Evolutionary conservation across 768 basidiomycete species (phyloP), one percentile per base, ranked within the genome.

Genomic region (Calocera cornea): DNA sequence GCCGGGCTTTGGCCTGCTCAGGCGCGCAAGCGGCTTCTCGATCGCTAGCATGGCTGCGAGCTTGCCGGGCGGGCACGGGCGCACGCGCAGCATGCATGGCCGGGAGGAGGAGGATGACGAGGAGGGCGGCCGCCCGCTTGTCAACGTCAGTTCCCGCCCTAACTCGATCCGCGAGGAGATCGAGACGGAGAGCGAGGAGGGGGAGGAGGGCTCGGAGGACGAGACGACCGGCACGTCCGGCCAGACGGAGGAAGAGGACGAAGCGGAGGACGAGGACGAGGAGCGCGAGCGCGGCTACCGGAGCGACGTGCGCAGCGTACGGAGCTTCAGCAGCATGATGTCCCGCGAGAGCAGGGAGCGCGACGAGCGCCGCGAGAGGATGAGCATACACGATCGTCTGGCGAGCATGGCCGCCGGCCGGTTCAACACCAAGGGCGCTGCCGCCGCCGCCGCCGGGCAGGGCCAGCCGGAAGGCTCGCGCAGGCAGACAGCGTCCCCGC

Each of bases 321-420:
- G 85, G 70, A 94, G 92, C 74, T 93, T 95, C 72, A 88, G 87
- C 79, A 92, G 84, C 70, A 92, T 92, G 91, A 79, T 92, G 81
- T 86, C 81, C 73, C 67, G 66, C 29, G 65, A 64, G 71, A 79
- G 80, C 40, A 77, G 80, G 69, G 77, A 75, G 68, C 71, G 74
- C 68, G 72, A 74, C 66, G 68, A 71, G 71, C 68, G 60, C 40
- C 73, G 68, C 34, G 78, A 81, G 44, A 78, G 92, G 66, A 87
- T 86, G 76, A 94, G 86, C 71, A 76, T 97, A 47, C 84, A 88
- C 19, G 93, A 94, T 77, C 81, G 94, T 40, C 76, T 97, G 72
- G 89, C 92, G 7, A 84, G 83, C 68, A 84, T 95, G 75, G 87
- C 90, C 7, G 86, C 79, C 68, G 78, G 83, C 64, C 47, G 76